These are phyloP conservation scores for Colletotrichum brevisporum DNA, from an alignment of 2,329 filamentous ascomycete species.

Conservation along the genomic window DNA sequence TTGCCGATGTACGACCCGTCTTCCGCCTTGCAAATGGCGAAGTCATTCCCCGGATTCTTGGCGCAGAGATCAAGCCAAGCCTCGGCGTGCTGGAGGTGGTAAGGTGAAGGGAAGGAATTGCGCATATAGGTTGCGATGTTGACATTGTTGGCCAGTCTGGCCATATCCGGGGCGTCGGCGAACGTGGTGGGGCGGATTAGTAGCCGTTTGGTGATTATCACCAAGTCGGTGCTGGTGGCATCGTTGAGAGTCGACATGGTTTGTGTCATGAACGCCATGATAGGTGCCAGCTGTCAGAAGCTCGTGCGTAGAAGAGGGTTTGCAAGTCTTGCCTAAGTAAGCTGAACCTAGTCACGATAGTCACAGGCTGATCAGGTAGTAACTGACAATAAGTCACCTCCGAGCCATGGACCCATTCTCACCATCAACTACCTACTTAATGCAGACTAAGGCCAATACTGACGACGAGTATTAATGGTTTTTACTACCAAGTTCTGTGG, in stretches of 20 bases:
- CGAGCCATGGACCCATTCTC: not conserved
- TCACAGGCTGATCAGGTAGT: too few species aligned
- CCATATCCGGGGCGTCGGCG: slow-evolving; percentile 36
- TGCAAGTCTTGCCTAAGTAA: not conserved
- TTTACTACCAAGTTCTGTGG: slow-evolving; percentile 4
- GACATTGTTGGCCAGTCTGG: slow-evolving; percentile 31
- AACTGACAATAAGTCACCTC: not conserved
- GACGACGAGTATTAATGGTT: too few species aligned
- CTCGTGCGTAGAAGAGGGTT: not conserved
- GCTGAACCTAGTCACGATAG: not conserved
- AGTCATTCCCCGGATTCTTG: slow-evolving; percentile 46
- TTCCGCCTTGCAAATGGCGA: slow-evolving; percentile 51
- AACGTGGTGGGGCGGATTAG: slow-evolving; percentile 27
- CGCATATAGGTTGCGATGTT: slow-evolving; percentile 34
- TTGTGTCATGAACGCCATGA: slow-evolving; percentile 16
- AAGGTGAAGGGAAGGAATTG: slow-evolving; percentile 42
- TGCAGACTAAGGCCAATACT: too few species aligned
- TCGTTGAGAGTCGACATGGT: slow-evolving; percentile 6
- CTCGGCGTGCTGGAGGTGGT: slow-evolving; percentile 47
- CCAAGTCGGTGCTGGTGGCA: not conserved
- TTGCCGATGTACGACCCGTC: slow-evolving; percentile 56
- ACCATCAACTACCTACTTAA: too few species aligned
- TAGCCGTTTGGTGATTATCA: slow-evolving; percentile 24
- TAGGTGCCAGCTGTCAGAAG: not conserved
- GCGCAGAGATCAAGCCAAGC: slow-evolving; percentile 45